Evolutionary conservation across 139 green algal genomes (phyloP), one percentile per base, ranked within the genome.

Genomic region (Zygnema cylindricum): DNA sequence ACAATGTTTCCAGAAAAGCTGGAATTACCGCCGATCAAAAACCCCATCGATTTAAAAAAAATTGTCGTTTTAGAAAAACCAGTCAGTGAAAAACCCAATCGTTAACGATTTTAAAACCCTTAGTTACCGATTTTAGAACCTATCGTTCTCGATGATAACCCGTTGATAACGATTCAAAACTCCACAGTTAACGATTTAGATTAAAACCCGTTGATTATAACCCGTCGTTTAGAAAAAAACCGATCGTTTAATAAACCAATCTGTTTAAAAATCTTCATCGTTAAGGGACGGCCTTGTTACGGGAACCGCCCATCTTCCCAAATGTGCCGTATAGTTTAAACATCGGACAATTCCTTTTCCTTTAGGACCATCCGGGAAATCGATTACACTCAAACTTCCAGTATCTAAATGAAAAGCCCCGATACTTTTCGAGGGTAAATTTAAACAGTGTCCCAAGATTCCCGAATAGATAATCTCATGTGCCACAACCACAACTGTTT

Each of bases 311-410:
- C 94, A 96, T 39, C 93, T 81, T 1, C 92, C 89, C 32, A 96
- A 79, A 71, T 94, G 92, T 3, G 94, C 94, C 33, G 93, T 94
- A 82, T 94, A 95, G 85, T 95, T 95, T 71, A 92, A 82, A 69
- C 93, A 95, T 55, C 88, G 39, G 55, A 89, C 84, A 40, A 93
- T 69, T 76, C 71, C 41, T 55, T 41, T 0, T 55, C 86, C 16
- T 33, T 40, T 49, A 2, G 86, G 86, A 3, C 88, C 93, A 57
- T 94, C 93, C 11, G 94, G 94, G 77, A 96, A 96, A 39, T 96
- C 94, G 0, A 96, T 91, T 0, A 96, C 90, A n/a, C 92, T 96
- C 30, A 96, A 85, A 30, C 94, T 91, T 41, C 93, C 94, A 55
- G 86, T 35, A 36, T 92, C 69, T 3, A 92, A 38, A 38, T 89